These are phyloP conservation scores for Globisporangium splendens DNA, from an alignment of 352 stramenopile species.

Conservation along the genomic window DNA sequence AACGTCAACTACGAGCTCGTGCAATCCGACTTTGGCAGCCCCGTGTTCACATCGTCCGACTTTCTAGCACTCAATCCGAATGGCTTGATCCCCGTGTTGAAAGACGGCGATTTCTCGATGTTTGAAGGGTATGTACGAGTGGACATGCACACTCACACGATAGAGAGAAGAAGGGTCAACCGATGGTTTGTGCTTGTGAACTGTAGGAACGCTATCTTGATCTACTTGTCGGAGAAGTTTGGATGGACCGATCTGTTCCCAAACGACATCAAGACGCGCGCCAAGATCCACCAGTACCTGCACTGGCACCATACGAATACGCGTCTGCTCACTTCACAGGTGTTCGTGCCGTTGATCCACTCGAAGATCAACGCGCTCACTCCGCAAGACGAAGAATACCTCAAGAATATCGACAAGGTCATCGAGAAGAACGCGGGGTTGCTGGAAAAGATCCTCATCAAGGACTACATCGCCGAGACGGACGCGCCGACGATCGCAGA, in stretches of 20 bases:
- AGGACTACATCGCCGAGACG: slow-evolving; percentile 45
- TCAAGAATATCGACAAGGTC: slow-evolving; percentile 32
- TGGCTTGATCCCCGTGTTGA: slow-evolving; percentile 38
- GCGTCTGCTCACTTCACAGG: slow-evolving; percentile 43
- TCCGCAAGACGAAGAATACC: slow-evolving; percentile 26
- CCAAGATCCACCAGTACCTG: slow-evolving; percentile 66
- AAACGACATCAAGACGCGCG: slow-evolving; percentile 30
- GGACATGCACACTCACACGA: no score
- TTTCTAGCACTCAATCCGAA: slow-evolving; percentile 58
- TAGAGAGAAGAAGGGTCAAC: no score
- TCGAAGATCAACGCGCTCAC: slow-evolving; percentile 29
- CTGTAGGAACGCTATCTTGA: slow-evolving; percentile 32
- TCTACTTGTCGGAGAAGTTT: slow-evolving; percentile 50
- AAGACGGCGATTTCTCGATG: slow-evolving; percentile 56
- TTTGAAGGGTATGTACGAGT: slow-evolving; percentile 28
- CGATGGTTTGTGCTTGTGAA: no score
- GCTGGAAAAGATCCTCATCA: slow-evolving; percentile 46
- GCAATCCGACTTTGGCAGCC: slow-evolving; percentile 19
- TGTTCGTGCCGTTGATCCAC: slow-evolving; percentile 33
- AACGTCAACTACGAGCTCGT: slow-evolving; percentile 29
- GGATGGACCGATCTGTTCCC: slow-evolving; percentile 58
- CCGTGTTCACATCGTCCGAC: slow-evolving; percentile 27
- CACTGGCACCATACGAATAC: slow-evolving; percentile 69
- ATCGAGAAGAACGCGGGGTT: slow-evolving; percentile 31
- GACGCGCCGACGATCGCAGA: slow-evolving; percentile 60